These are phyloP conservation scores for Aspergillus incahuasiensis DNA, from an alignment of 495 filamentous ascomycete genomes.

Conservation along the genomic window DNA sequence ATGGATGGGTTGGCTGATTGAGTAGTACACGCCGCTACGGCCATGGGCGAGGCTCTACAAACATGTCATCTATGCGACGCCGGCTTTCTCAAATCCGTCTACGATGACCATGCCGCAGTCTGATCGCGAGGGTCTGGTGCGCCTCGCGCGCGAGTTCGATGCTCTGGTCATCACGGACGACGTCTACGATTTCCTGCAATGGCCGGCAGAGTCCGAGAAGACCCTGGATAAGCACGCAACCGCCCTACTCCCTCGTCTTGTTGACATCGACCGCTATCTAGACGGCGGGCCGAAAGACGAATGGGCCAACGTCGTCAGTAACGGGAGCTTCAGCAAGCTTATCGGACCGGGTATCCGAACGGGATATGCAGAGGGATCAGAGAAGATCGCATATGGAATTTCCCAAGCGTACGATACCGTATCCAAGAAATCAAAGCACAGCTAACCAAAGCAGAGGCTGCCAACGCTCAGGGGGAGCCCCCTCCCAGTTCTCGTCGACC, in stretches of 20 bases:
- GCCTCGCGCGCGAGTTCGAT: slow-evolving; percentile 65
- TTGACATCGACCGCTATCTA: slow-evolving; percentile 68
- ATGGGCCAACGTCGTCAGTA: slow-evolving; percentile 74
- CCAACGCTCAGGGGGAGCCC: slow-evolving; percentile 69
- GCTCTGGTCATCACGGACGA: slow-evolving; percentile 81
- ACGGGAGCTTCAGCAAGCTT: slow-evolving; percentile 82
- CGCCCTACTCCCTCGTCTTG: slow-evolving; percentile 61
- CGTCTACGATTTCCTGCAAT: slow-evolving; percentile 86
- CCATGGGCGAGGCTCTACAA: slow-evolving; percentile 66
- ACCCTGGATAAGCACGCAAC: slow-evolving; percentile 22
- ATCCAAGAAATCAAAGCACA: neutral
- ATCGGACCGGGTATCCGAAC: slow-evolving; percentile 72
- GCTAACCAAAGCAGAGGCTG: slow-evolving; percentile 47
- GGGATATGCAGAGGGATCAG: slow-evolving; percentile 75
- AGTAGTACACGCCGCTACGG: slow-evolving; percentile 38
- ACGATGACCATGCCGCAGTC: slow-evolving; percentile 64
- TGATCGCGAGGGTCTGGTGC: slow-evolving; percentile 57
- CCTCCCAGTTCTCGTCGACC: slow-evolving; percentile 65
- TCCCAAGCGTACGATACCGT: slow-evolving; percentile 53
- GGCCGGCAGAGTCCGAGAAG: slow-evolving; percentile 42
- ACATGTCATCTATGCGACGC: slow-evolving; percentile 78
- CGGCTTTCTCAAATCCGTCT: slow-evolving; percentile 79
- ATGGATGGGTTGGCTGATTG: neutral
- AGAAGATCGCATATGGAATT: slow-evolving; percentile 61
- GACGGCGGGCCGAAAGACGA: slow-evolving; percentile 49